Base-by-base conservation (phyloP, 768 basidiomycete species). In the Macrolepiota fuliginosa region DNA sequence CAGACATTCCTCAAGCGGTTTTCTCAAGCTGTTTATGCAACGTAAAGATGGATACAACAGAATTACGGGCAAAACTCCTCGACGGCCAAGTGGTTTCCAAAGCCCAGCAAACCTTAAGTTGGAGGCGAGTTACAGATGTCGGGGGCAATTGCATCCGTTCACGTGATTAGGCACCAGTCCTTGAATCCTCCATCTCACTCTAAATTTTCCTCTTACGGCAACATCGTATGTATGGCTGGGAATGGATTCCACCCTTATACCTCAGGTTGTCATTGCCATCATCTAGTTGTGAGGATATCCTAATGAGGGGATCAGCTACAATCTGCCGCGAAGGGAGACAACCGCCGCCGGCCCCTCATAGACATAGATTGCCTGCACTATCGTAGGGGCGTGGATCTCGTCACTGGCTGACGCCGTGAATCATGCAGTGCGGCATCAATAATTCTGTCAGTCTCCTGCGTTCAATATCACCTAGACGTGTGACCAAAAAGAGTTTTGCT, bases 281-380 rank as follows among this genome's bases (percentile, higher is more conserved):
- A 17, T 45, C 29, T 45, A 19, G 35, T 29, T 36, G 22, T 39
- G 29, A 40, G 27, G 22, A 32, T 13, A 36, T 36, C 45, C 12
- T 6, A 46, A 47, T 45, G 10, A 47, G 35, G 29, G 45, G 45
- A 22, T 36, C 27, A 19, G 22, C 11, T 17, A 15, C 55, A 56
- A n/a, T 46, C 47, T 58, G 47, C 47, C 13, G 37, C 19, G 32
- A 58, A 37, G 47, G 27, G 22, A 17, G 46, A 32, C 15, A 22
- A 50, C 57, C 57, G 57, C 57, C 57, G 57, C 39, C 57, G 57
- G 39, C 57, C 47, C 29, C 29, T 32, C 40, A 25, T 19, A 19
- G 11, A 17, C 24, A 39, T 19, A 54, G 36, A 37, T 54, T 36
- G 22, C 15, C 7, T 36, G 12, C 24, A 54, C 36, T n/a, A 53